Evolutionary conservation across 306 rosid species (phyloP), one percentile per base, ranked within the genome.

Genomic region (Cicer arietinum): DNA sequence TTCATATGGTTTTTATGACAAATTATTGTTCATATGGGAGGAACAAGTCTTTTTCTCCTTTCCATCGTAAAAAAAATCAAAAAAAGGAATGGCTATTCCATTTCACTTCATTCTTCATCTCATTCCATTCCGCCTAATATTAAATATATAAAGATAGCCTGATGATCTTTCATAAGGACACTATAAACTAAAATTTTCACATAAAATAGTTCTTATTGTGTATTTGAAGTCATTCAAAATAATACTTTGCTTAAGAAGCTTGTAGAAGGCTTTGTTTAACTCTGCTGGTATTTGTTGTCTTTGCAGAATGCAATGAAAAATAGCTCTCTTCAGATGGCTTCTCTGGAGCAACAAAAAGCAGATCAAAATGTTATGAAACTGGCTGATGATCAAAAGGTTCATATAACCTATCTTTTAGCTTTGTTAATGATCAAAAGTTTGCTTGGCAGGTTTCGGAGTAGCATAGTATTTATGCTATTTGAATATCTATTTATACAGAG

Each of bases 381-480:
- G 75, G 99, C 97, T 5, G 97, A 89, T 70, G 98, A 95, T 75
- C 99, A 95, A 69, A 88, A 90, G 98, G 99, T 95, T 52, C 69
- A 81, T 56, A 12, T 77, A 86, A 53, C 75, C 30, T 30, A 12
- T 65, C 60, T 63, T 79, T 63, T 48, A 67, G 78, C 45, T 11
- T 74, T 66, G 22, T 79, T 41, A 79, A 30, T 68, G 61, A 72
- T 75, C 67, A 30, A 48, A 35, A 42, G 9, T 76, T 82, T 71
- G 53, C 40, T 59, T 78, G 13, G 76, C 60, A 67, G 78, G 69
- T 69, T 71, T 71, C 45, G 41, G 69, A 74, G 47, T 58, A 65
- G 10, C 35, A 47, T 67, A 76, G 76, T 77, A 71, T 68, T 78
- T 52, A 86, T 80, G 14, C 17, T 64, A 56, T 70, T 64, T 85